Conservation (phyloP, 1,284 basidiomycete species). For the Ustilago loliicola region DNA sequence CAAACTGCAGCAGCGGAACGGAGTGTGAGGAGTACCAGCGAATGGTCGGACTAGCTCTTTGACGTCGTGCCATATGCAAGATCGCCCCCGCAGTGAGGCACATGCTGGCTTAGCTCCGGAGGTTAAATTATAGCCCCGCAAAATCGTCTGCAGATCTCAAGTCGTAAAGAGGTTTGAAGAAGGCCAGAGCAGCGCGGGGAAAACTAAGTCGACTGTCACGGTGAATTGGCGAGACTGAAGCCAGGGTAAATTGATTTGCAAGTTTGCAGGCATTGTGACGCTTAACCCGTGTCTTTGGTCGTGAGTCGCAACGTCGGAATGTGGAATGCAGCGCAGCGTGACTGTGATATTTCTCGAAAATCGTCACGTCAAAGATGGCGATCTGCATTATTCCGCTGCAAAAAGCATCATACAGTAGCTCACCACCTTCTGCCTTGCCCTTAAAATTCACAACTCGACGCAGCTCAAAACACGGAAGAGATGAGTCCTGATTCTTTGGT, state of each 20-base stretch:
- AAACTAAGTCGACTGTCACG: no score
- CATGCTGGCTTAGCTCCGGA: slow-evolving; percentile 7
- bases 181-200: no score
- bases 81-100: neutral
- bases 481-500: slow-evolving; percentile 7
- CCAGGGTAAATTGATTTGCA: no score
- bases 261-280: neutral
- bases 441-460: no score
- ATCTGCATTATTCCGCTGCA: neutral
- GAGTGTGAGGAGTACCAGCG: neutral
- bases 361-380: slow-evolving; percentile 17
- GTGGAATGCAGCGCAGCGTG: slow-evolving; percentile 23
- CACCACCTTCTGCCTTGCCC: neutral
- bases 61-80: slow-evolving; percentile 14
- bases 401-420: neutral
- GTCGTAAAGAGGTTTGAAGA: neutral
- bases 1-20: neutral
- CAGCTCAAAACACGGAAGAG: slow-evolving; percentile 6
- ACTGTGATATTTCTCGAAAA: neutral
- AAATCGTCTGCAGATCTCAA: no score
- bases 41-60: slow-evolving; percentile 2
- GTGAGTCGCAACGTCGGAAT: slow-evolving; percentile 21
- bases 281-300: slow-evolving; percentile 16
- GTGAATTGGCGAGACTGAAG: no score
- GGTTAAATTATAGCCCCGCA: neutral